Evolutionary conservation across 1,284 basidiomycete genomes (phyloP).

Genomic region (Microbotryomycetes sp.): DNA sequence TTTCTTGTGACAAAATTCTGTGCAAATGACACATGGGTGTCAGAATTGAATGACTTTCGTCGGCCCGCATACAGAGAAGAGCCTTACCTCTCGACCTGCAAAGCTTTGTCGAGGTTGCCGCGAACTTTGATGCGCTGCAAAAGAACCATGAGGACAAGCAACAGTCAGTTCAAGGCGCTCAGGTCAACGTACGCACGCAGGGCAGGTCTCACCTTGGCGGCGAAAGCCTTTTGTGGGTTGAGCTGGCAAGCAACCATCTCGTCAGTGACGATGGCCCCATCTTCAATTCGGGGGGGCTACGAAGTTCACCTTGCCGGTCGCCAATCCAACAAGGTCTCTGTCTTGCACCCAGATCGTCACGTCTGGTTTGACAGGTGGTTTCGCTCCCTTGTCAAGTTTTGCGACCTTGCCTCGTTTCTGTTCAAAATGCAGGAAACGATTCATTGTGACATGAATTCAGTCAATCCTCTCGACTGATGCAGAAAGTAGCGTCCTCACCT

Average conservation of each 20-base stretch:
- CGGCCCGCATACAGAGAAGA: not conserved
- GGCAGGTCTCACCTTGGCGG: conserved; percentile 11
- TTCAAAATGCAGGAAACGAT: not conserved
- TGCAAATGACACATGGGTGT: not conserved
- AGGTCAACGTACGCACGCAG: no score
- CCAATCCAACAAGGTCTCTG: conserved; percentile 19
- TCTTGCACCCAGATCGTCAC: conserved; percentile 15
- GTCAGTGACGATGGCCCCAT: not conserved
- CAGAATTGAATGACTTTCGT: not conserved
- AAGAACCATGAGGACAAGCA: not conserved
- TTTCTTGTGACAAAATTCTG: conserved; percentile 10
- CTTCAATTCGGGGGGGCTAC: no score
- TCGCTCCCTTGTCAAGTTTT: not conserved
- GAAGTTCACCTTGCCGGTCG: conserved; percentile 13
- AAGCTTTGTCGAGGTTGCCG: conserved; percentile 17
- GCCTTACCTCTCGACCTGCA: conserved; percentile 2
- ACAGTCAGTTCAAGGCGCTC: no score
- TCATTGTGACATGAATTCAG: not conserved
- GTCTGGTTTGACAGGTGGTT: conserved; percentile 16
- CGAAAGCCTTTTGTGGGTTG: conserved; percentile 21
- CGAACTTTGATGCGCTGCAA: conserved; percentile 12
- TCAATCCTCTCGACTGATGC: not conserved
- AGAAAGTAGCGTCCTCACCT: conserved; percentile 9
- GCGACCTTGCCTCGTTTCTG: conserved; percentile 11
- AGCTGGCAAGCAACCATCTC: not conserved